phyloP scores from a whole-genome alignment of 2,329 filamentous ascomycete species.

The Colletotrichum liaoningense region DNA sequence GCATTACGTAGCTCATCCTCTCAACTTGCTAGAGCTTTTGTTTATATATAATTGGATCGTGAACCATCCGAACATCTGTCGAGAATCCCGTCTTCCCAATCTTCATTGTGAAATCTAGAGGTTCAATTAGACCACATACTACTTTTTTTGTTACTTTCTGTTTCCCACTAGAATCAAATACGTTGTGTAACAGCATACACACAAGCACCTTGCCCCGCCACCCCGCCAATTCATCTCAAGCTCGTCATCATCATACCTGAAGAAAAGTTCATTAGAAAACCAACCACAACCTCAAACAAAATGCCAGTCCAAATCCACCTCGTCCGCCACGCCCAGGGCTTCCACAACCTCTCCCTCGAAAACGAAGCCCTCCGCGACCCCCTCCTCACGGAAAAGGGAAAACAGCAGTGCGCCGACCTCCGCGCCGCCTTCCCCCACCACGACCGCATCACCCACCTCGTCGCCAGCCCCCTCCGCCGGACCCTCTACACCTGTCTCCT shows the following conservation, averaged over 20 bases:
- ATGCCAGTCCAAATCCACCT: slow-evolving; percentile 72
- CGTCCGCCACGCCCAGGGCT: slow-evolving; percentile 81
- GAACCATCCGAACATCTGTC: background rate
- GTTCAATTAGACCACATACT: slow-evolving; percentile 1
- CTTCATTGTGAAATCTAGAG: background rate
- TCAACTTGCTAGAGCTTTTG: background rate
- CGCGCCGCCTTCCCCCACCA: slow-evolving; percentile 73
- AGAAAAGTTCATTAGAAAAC: background rate
- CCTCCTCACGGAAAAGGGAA: slow-evolving; percentile 79
- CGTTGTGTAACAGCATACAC: background rate
- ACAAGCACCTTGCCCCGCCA: background rate
- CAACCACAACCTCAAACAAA: slow-evolving; percentile 13
- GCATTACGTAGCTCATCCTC: slow-evolving; percentile 15
- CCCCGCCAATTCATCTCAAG: background rate
- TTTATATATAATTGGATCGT: slow-evolving; percentile 7
- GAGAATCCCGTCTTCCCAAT: background rate
- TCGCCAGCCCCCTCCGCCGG: slow-evolving; percentile 83
- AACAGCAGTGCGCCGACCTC: slow-evolving; percentile 78
- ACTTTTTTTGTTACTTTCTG: background rate
- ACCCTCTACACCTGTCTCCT: slow-evolving; percentile 83
- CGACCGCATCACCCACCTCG: slow-evolving; percentile 73
- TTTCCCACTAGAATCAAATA: background rate
- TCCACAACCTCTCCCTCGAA: slow-evolving; percentile 79
- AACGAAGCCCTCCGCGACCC: slow-evolving; percentile 84
- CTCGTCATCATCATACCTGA: background rate